Evolutionary conservation across 164 flowering plant genomes (phyloP).

Genomic region (Taxillus chinensis): DNA sequence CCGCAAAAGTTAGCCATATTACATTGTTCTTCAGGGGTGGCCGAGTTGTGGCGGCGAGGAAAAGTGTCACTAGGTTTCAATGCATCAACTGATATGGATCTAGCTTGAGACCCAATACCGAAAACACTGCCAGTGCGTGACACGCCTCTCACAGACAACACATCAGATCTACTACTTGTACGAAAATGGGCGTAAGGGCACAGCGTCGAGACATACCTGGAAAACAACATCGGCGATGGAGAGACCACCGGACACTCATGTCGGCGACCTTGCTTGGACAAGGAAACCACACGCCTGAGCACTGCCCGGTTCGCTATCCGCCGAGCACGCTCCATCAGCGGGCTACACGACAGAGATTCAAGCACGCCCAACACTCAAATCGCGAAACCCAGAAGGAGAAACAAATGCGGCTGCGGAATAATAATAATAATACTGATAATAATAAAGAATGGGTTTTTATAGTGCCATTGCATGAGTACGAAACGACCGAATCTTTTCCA

Average conservation of each 20-base stretch:
- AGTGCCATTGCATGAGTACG: no score
- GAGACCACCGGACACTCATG: conserved; percentile 13
- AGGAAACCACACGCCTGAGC: conserved; percentile 49
- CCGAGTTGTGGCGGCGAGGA: conserved; percentile 92
- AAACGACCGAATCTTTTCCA: no score
- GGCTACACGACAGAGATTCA: background rate
- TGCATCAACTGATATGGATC: conserved; percentile 68
- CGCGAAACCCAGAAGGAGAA: background rate
- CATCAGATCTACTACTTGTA: conserved; percentile 13
- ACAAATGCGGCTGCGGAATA: background rate
- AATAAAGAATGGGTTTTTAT: no score
- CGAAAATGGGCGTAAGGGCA: conserved; percentile 29
- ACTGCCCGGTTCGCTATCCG: conserved; percentile 61
- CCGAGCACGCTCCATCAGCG: conserved; percentile 83
- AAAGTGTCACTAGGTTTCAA: conserved; percentile 85
- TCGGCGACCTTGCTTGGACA: conserved; percentile 31
- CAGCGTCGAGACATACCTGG: conserved; percentile 62
- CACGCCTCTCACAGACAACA: conserved; percentile 7
- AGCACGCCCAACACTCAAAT: conserved; percentile 1
- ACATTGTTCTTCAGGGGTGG: conserved; percentile 71
- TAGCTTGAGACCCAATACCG: conserved; percentile 22
- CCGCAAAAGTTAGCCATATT: conserved; percentile 73
- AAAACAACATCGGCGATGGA: conserved; percentile 17
- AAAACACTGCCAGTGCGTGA: conserved; percentile 6
- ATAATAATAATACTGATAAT: no score